Conservation (phyloP, 2,329 filamentous ascomycete genomes). For the Capronia coronata region DNA sequence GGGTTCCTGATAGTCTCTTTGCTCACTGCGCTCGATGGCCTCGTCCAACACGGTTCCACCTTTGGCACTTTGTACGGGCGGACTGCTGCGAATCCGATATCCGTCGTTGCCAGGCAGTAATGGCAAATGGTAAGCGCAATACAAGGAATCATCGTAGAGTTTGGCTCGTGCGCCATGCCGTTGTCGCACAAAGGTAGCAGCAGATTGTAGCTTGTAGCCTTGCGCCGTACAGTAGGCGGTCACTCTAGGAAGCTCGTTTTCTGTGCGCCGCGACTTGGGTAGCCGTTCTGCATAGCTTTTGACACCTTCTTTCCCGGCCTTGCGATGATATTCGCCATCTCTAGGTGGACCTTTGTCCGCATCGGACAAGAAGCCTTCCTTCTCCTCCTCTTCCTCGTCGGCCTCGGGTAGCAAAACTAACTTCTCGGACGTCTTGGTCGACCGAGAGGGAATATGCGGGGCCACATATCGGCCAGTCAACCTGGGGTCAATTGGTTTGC, state of each 20-base stretch:
- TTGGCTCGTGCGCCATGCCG: conserved; percentile 89
- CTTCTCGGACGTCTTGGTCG: conserved; percentile 93
- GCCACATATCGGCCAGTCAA: conserved; percentile 52
- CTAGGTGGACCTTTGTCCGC: conserved; percentile 45
- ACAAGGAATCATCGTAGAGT: conserved; percentile 94
- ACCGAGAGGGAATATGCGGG: conserved; percentile 68
- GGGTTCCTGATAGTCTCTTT: conserved; percentile 80
- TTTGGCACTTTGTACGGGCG: conserved; percentile 84
- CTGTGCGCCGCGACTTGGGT: conserved; percentile 77
- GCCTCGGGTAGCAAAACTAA: conserved; percentile 90
- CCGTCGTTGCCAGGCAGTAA: conserved; percentile 79
- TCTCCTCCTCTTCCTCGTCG: conserved; percentile 48
- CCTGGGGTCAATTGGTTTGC: conserved; percentile 46
- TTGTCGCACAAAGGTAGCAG: conserved; percentile 81
- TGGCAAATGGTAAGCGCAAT: conserved; percentile 89
- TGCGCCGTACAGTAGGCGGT: conserved; percentile 97
- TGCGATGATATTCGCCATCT: conserved; percentile 55
- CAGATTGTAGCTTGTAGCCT: conserved; percentile 79
- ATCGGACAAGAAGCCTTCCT: conserved; percentile 55
- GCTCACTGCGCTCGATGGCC: conserved; percentile 91
- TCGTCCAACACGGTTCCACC: conserved; percentile 89
- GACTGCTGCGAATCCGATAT: conserved; percentile 81
- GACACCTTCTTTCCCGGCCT: conserved; percentile 53
- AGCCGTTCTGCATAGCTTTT: conserved; percentile 93
- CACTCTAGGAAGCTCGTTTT: conserved; percentile 72